Base-by-base conservation (phyloP, 2,329 filamentous ascomycete genomes). In the Fusarium humuli region DNA sequence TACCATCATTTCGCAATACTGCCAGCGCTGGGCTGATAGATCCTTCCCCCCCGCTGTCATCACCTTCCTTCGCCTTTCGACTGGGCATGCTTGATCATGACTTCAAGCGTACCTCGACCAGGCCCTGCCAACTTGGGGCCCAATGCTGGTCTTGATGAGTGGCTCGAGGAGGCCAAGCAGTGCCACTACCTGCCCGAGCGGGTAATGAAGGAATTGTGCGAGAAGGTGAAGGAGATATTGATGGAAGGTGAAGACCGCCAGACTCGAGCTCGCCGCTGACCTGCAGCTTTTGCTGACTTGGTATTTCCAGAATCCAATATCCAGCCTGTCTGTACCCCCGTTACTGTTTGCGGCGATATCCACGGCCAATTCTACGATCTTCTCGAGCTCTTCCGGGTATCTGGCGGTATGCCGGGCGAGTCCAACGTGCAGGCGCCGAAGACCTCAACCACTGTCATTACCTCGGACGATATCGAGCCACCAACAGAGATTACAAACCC, bases 291-390 rank as follows among this genome's bases (percentile, higher is more conserved):
- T 46, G 61, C 71, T 76, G 64, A 76, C 62, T 61, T 30, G 49
- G 53, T 30, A 48, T 20, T 46, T 54, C 55, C 55, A 97, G 96
- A 99, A 83, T 98, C 94, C 71, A 99, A 99, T 80, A 98, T 99
- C 64, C 96, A 98, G 80, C 96, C 96, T n/a, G 95, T 99, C 22
- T 90, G 92, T 57, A 97, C 96, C 0, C 96, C 96, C 9, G 96
- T 99, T 69, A 99, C 96, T 7, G 92, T 99, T 69, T 98, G 96
- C 78, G 96, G 96, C 78, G 96, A 99, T 79, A 98, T 99, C 69
- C 96, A 99, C 82, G 96, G 96, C 75, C 96, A 99, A 83, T 98
- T 98, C 81, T 98, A 99, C 83, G 96, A 99, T 80, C 86, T 99
- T 12, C 89, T 98, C 67, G 96, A 99, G 84, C 90, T 99, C 52